These are phyloP conservation scores for Mucor mucedo DNA, from an alignment of 371 early-diverging fungal species.

Conservation along the genomic window DNA sequence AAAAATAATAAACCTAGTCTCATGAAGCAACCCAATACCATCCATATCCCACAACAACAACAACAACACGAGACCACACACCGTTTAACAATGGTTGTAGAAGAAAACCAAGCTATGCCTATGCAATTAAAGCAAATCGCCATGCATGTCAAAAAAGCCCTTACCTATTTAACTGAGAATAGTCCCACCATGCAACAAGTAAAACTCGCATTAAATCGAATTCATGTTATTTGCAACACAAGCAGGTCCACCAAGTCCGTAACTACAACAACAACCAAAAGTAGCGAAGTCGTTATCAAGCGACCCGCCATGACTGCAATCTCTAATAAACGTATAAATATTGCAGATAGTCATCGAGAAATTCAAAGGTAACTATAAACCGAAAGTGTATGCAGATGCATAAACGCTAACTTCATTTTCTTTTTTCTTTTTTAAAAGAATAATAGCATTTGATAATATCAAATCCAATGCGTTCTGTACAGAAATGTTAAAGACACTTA, in stretches of 20 bases:
- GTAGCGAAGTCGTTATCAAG: neutral
- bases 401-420: neutral
- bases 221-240: slow-evolving; percentile 10
- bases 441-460: slow-evolving; percentile 18
- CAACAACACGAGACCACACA: neutral
- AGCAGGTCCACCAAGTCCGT: neutral
- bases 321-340: slow-evolving; percentile 2
- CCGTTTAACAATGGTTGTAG: neutral
- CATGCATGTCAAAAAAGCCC: slow-evolving; percentile 17
- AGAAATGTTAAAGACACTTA: slow-evolving; percentile 22
- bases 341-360: slow-evolving; percentile 10
- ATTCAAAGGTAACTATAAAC: slow-evolving; percentile 7
- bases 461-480: slow-evolving; percentile 17
- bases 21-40: slow-evolving; percentile 14
- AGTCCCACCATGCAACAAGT: slow-evolving; percentile 15
- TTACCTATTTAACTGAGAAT: slow-evolving; percentile 10
- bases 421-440: neutral
- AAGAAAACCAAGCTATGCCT: slow-evolving; percentile 14
- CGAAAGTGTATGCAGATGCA: neutral
- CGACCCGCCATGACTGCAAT: neutral
- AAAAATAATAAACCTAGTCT: slow-evolving; percentile 12
- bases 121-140: slow-evolving; percentile 21
- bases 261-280: neutral
- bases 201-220: slow-evolving; percentile 17
- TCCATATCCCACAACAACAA: neutral